A percentile compares a stretch with the other conserved stretches of the same genome.
Evolutionary conservation across 1,139 yeast genomes (phyloP).

Genomic region (Meyerozyma carpophila): DNA sequence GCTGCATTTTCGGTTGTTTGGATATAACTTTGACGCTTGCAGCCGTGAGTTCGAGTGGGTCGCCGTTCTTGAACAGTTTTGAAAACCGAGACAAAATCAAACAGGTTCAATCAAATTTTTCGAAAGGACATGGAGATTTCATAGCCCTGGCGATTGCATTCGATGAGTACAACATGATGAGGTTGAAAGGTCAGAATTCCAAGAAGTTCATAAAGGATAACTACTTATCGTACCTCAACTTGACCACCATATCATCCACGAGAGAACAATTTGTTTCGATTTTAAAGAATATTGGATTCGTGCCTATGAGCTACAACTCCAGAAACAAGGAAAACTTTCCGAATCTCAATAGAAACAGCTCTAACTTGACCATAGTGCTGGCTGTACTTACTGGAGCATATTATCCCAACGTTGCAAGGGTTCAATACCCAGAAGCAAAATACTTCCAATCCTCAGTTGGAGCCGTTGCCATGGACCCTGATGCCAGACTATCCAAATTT

Average conservation of each 20-base stretch:
- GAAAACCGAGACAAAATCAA: conserved; percentile 67
- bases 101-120: conserved; percentile 35
- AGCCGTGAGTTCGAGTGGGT: conserved; percentile 65
- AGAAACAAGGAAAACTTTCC: conserved; percentile 10
- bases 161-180: conserved; percentile 42
- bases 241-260: conserved; percentile 70
- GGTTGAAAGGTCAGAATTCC: conserved; percentile 17
- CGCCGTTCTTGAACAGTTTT: conserved; percentile 60
- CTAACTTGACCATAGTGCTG: conserved; percentile 48
- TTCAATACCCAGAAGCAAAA: conserved; percentile 77
- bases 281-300: conserved; percentile 71
- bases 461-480: conserved; percentile 78
- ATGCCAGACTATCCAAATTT: conserved; percentile 64
- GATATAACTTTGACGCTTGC: conserved; percentile 72
- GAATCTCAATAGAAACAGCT: conserved; percentile 43
- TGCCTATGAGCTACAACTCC: conserved; percentile 44
- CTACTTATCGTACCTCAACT: conserved; percentile 54
- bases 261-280: conserved; percentile 62
- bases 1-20: conserved; percentile 81
- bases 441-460: conserved; percentile 69
- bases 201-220: conserved; percentile 58
- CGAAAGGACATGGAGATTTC: conserved; percentile 60
- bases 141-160: conserved; percentile 58
- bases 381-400: conserved; percentile 76
- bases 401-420: conserved; percentile 78